Conservation (phyloP, 2,329 filamentous ascomycete species). For the Celoporthe dispersa region DNA sequence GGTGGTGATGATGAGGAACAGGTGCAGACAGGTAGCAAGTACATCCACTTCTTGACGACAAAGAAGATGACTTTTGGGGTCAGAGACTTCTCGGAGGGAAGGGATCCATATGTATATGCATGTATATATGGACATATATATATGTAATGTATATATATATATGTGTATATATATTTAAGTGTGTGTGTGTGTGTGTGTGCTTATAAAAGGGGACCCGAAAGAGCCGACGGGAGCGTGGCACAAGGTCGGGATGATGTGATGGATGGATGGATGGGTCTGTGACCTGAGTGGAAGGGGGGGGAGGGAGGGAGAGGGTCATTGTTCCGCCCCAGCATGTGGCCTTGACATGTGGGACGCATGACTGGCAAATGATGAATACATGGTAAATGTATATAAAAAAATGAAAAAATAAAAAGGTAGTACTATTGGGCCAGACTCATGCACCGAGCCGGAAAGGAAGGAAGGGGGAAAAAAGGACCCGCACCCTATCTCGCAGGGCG, state of each 20-base stretch:
- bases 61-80: background rate
- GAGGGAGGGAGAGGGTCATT: background rate
- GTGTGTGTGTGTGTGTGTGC: background rate
- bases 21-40: background rate
- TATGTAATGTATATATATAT: background rate
- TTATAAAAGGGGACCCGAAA: background rate
- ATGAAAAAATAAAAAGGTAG: too few relatives aligned
- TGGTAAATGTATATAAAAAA: background rate
- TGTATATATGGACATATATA: background rate
- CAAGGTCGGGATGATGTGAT: slow-evolving; percentile 8
- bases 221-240: slow-evolving; percentile 1
- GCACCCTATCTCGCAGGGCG: background rate
- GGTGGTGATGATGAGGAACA: background rate
- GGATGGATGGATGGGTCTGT: background rate
- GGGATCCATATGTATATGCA: slow-evolving; percentile 15
- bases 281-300: background rate
- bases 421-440: background rate
- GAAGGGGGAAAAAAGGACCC: background rate
- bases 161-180: background rate
- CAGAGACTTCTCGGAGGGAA: background rate
- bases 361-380: slow-evolving; percentile 18
- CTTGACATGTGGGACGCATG: slow-evolving; percentile 26
- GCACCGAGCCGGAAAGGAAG: background rate
- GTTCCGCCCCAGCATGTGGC: slow-evolving; percentile 17
- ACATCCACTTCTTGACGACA: background rate